Percentiles rank a stretch among this genome's conserved stretches.
Evolutionary conservation across 2,329 filamentous ascomycete species (phyloP).

Genomic region (Aspergillus arachidicola): DNA sequence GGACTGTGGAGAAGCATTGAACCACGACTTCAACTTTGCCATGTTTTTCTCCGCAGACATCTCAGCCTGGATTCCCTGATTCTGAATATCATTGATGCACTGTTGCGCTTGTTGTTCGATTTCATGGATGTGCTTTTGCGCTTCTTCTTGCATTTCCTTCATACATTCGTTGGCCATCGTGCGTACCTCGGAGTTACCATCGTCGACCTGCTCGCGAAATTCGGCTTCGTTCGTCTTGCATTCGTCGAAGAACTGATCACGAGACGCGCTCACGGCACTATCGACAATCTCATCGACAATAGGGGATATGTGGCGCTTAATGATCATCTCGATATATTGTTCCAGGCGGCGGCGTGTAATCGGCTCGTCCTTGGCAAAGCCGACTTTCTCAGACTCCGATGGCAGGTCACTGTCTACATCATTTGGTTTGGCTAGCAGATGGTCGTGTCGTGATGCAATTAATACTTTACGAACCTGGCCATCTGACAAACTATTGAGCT

Average conservation of each 20-base stretch:
- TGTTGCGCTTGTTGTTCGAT: constrained; percentile 18
- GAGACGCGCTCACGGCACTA: constrained; percentile 17
- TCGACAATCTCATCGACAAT: constrained; percentile 19
- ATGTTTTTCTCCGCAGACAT: constrained; percentile 12
- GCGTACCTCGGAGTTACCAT: constrained; percentile 19
- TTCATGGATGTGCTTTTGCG: constrained; percentile 15
- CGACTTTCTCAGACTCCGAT: constrained; percentile 12
- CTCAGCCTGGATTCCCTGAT: constrained; percentile 15
- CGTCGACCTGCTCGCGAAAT: constrained; percentile 21
- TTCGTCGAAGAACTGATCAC: constrained; percentile 21
- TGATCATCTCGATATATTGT: constrained; percentile 16
- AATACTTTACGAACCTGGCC: constrained; percentile 19
- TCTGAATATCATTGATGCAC: constrained; percentile 16
- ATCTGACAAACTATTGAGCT: constrained; percentile 21
- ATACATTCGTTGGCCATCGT: constrained; percentile 20
- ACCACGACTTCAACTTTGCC: constrained; percentile 15
- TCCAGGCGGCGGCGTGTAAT: constrained; percentile 16
- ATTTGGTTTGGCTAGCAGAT: constrained; percentile 21
- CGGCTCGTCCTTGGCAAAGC: constrained; percentile 9
- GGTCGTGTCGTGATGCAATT: constrained; percentile 18
- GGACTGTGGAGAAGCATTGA: constrained; percentile 14
- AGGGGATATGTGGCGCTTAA: constrained; percentile 15
- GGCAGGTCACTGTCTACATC: constrained; percentile 14
- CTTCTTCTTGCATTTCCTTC: constrained; percentile 16
- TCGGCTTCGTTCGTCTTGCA: constrained; percentile 19